Base-by-base conservation (phyloP, 495 filamentous ascomycete species). In the Hyaloscypha hepaticicola region DNA sequence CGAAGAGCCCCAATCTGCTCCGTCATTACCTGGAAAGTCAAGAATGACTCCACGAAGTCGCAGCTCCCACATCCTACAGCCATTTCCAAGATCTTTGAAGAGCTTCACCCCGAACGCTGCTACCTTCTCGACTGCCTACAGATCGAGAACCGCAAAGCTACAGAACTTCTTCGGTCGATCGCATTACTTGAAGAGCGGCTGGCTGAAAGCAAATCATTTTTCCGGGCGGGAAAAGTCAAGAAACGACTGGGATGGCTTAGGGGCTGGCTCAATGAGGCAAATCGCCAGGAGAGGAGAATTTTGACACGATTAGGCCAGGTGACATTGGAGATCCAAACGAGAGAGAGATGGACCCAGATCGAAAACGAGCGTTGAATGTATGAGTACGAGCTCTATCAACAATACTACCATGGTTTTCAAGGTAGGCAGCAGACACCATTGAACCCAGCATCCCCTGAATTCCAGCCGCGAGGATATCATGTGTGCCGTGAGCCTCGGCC, bases 241-340 rank as follows among this genome's bases (percentile, higher is more conserved):
- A 74, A 74, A 34, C 58, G 67, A 21, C 61, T 75, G 11, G 64
- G 60, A 11, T 75, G 72, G 72, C 19, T 75, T 8, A 72, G 57
- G 38, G 52, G 68, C 14, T 63, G 72, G 28, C 72, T 82, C 27
- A 62, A 66, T 8, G 75, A 80, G 28, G 74, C 67, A 0, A 74
- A 71, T 0, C 63, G 76, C 55, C 75, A 81, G 64, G 77, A 83
- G 65, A 73, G 69, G 56, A 57, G 70, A 22, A 75, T 80, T 22
- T 64, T 80, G 45, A 51, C 69, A 6, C 64, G 79, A 22, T 69
- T 82, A 29, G 72, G 76, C n/a, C 78, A 82, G 64, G 66, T 83
- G 24, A 63, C 75, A 28, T 63, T 76, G 24, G 79, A 83, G 63
- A 74, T 79, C 12, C 73, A 74, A 65, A 75, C 72, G 31, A 65